Conservation (phyloP, 306 rosid species). For the Glycyrrhiza uralensis region DNA sequence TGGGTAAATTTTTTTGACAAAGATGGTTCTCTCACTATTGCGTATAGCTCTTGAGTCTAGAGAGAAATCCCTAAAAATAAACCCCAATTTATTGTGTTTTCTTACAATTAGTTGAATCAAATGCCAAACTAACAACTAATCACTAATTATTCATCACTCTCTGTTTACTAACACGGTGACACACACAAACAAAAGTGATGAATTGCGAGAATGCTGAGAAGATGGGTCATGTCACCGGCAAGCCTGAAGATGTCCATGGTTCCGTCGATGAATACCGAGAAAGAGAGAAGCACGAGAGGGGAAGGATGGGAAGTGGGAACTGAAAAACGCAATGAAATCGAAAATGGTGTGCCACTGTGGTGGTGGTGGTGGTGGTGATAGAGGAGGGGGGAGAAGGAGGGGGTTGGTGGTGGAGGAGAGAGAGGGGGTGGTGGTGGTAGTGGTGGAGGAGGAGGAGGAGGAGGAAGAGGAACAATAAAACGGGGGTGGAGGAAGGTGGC, state of each 20-base stretch:
- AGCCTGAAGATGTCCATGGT: conserved; percentile 88
- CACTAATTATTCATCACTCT: background rate
- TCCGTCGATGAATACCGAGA: conserved; percentile 13
- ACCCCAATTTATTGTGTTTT: background rate
- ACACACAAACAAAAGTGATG: background rate
- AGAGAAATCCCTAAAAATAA: conserved; percentile 66
- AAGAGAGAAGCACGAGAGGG: background rate
- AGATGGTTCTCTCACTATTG: no score
- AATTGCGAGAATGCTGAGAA: conserved; percentile 79
- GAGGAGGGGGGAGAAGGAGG: no score
- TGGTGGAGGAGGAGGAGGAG: no score
- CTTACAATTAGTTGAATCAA: no score
- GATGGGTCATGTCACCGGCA: conserved; percentile 94
- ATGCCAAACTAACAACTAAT: background rate
- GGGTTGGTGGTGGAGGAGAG: no score
- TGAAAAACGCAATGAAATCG: conserved; percentile 13
- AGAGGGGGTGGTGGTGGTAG: no score
- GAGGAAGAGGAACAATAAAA: no score
- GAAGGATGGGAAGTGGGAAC: background rate
- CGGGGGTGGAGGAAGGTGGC: no score
- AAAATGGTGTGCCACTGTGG: background rate
- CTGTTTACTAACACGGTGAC: background rate
- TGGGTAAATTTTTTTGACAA: no score
- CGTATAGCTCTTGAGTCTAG: conserved; percentile 92
- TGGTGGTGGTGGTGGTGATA: no score